Percentiles rank a stretch among this genome's conserved stretches.
Evolutionary conservation across 192 early-diverging fungal species (phyloP).

Genomic region (Chytriomyces sp.): DNA sequence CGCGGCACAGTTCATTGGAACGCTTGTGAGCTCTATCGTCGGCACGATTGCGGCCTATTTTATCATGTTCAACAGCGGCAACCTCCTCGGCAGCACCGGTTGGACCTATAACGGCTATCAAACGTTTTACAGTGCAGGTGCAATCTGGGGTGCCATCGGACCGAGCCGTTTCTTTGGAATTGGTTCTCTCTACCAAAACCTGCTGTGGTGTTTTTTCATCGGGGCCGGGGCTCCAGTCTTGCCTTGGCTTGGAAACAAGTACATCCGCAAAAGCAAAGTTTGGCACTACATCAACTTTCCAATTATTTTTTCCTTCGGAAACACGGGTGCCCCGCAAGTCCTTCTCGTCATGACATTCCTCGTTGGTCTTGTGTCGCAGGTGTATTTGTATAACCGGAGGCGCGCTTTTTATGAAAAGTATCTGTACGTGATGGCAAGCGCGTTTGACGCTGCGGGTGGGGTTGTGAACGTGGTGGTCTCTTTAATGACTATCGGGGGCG

Average conservation of each 20-base stretch:
- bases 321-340: not conserved
- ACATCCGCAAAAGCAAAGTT: slow-evolving; percentile 31
- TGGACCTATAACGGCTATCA: slow-evolving; percentile 30
- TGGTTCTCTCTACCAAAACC: slow-evolving; percentile 32
- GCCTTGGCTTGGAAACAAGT: slow-evolving; percentile 53
- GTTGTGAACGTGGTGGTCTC: not conserved
- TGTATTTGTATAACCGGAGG: not conserved
- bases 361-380: slow-evolving; percentile 2
- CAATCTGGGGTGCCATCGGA: slow-evolving; percentile 64
- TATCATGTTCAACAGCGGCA: slow-evolving; percentile 30
- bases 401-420: slow-evolving; percentile 3
- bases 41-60: slow-evolving; percentile 66
- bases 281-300: slow-evolving; percentile 32
- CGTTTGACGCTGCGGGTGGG: not conserved
- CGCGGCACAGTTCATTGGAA: slow-evolving; percentile 74
- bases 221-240: slow-evolving; percentile 45
- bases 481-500: not conserved
- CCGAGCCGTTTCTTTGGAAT: slow-evolving; percentile 64
- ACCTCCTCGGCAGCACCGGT: slow-evolving; percentile 10
- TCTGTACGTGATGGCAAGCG: slow-evolving; percentile 10
- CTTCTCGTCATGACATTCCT: slow-evolving; percentile 7
- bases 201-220: slow-evolving; percentile 39
- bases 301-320: slow-evolving; percentile 15
- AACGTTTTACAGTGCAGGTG: slow-evolving; percentile 36
- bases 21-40: slow-evolving; percentile 69